Evolutionary conservation across 192 early-diverging fungal species (phyloP).

Genomic region (Phycomyces blakesleeanus): DNA sequence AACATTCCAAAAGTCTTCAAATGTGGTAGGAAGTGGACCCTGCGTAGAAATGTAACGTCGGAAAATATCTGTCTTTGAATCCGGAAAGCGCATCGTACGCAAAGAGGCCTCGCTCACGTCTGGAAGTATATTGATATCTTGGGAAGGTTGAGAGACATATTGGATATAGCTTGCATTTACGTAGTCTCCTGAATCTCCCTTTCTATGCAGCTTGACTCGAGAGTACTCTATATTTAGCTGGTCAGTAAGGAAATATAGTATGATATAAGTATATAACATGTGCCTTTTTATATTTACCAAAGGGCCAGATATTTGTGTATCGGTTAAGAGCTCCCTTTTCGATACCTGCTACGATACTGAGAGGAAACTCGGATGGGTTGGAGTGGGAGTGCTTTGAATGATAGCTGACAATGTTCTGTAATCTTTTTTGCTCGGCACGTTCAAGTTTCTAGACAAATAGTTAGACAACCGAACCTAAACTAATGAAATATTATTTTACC

Average conservation of each 20-base stretch:
- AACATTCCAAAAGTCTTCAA: constrained; percentile 91
- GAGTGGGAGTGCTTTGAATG: constrained; percentile 40
- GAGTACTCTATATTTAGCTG: constrained; percentile 23
- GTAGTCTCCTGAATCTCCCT: constrained; percentile 55
- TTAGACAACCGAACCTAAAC: constrained; percentile 2
- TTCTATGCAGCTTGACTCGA: constrained; percentile 23
- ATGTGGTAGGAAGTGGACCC: constrained; percentile 76
- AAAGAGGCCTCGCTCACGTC: constrained; percentile 21
- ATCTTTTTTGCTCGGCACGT: constrained; percentile 55
- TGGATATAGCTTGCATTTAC: constrained; percentile 40
- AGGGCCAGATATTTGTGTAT: constrained; percentile 81
- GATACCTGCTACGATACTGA: constrained; percentile 72
- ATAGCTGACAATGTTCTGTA: constrained; percentile 58
- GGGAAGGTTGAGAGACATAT: constrained; percentile 58
- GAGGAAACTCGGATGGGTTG: constrained; percentile 44
- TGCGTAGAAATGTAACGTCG: constrained; percentile 48
- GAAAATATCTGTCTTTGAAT: background rate
- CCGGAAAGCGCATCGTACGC: background rate
- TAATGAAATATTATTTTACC: constrained; percentile 5
- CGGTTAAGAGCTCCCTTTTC: constrained; percentile 70
- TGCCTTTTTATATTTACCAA: constrained; percentile 46
- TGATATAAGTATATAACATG: background rate
- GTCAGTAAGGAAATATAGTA: background rate
- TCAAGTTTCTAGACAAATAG: constrained; percentile 48
- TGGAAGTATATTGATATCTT: constrained; percentile 26